Base-by-base conservation (phyloP, 208 protist species). In the Leishmania martiniquensis region DNA sequence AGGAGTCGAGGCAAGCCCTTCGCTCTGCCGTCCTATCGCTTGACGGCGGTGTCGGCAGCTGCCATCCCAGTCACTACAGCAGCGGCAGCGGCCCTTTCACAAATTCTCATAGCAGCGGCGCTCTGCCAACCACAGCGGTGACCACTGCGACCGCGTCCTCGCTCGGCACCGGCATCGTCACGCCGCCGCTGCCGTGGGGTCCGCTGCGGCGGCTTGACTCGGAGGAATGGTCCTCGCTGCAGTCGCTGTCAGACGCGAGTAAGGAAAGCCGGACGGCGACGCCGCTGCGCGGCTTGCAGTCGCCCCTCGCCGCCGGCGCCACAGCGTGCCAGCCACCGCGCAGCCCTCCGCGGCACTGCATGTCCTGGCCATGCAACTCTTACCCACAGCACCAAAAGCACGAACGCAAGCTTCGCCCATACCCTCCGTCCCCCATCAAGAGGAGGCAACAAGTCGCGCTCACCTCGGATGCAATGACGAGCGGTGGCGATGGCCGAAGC, bases 1-100 rank as follows among this genome's bases (percentile, higher is more conserved):
- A 80, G 51, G 82, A 84, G 57, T 75, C 72, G 60, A 65, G 75
- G 44, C 71, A 87, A 52, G 68, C 42, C 25, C 70, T 81, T 25
- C n/a, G 62, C 9, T 5, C 42, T 37, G 32, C 63, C 25, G 37
- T 22, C 32, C 20, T 32, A 15, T 22, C 34, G 20, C 49, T 25
- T 13, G 49, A 60, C 70, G 25, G 52, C 9, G 25, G 52, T 2
- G 20, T 63, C 32, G 22, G 37, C 37, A 47, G 29, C 47, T 47
- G 32, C 52, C 34, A 5, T 13, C 15, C 52, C 10, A 60, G 70
- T 12, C 37, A 10, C 17, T 63, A 37, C 32, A 44, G 34, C 51
- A 62, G 49, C 49, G 25, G 29, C 70, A 74, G 70, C 34, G 44
- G 37, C 29, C 39, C 52, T 34, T 74, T 74, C 52, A 20, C 37